Percentiles rank a stretch among this genome's conserved stretches.
phyloP scores from a whole-genome alignment of 805 yeast genomes.

The Candida orba region DNA sequence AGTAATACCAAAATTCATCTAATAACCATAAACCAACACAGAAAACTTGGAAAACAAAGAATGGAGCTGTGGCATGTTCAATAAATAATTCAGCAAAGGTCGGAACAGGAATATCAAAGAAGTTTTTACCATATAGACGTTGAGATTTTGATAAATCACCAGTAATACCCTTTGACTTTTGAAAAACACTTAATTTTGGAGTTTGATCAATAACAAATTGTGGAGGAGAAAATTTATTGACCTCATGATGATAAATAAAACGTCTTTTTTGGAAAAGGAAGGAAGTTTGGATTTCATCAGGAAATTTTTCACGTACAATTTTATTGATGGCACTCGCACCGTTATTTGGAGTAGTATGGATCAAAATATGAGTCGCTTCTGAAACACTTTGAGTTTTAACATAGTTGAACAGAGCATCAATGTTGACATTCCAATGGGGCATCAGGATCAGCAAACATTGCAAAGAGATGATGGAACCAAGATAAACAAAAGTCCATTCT shows the following conservation, averaged over 20 bases:
- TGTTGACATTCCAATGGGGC: slow-evolving; percentile 87
- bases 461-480: slow-evolving; percentile 63
- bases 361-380: slow-evolving; percentile 65
- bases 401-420: slow-evolving; percentile 68
- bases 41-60: slow-evolving; percentile 92
- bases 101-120: slow-evolving; percentile 93
- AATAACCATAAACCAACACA: slow-evolving; percentile 93
- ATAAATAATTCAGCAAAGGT: slow-evolving; percentile 84
- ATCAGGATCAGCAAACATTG: slow-evolving; percentile 75
- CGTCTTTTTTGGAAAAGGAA: slow-evolving; percentile 91
- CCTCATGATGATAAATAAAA: slow-evolving; percentile 56
- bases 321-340: slow-evolving; percentile 79
- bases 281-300: slow-evolving; percentile 55
- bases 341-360: slow-evolving; percentile 76
- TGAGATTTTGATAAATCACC: slow-evolving; percentile 43
- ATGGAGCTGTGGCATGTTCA: slow-evolving; percentile 98
- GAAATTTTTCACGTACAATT: slow-evolving; percentile 47
- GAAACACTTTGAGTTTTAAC: slow-evolving; percentile 39
- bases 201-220: slow-evolving; percentile 52
- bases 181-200: slow-evolving; percentile 52
- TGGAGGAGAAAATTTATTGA: slow-evolving; percentile 69
- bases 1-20: slow-evolving; percentile 96
- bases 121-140: slow-evolving; percentile 75
- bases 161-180: slow-evolving; percentile 44
- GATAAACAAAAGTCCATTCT: slow-evolving; percentile 93